Evolutionary conservation across 2,329 filamentous ascomycete species (phyloP), one percentile per base, ranked within the genome.

Genomic region (Podosphaera aphanis): DNA sequence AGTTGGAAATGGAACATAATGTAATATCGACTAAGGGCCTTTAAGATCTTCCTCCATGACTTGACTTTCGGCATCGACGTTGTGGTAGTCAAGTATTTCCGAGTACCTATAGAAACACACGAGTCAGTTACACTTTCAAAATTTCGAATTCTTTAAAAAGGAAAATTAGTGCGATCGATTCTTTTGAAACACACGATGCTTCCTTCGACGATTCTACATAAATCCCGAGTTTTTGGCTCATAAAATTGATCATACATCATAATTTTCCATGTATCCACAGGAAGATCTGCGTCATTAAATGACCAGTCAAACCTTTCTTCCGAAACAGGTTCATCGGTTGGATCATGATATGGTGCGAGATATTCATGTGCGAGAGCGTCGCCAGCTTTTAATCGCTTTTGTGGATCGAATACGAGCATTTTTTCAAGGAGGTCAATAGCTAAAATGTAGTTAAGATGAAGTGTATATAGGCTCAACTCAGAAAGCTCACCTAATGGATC

Each of bases 271-370:
- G 86, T 93, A 60, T 98, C 90, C 44, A 95, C 86, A 0, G 90
- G 88, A 47, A 98, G 68, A 60, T 98, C 90, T 42, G 88, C 90
- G 57, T 98, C 90, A 62, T 95, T 95, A 66, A 98, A 98, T 46
- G 86, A 94, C 90, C 90, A 98, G 62, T 98, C 90, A 57, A 98
- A 98, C 66, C 93, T 94, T 68, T 94, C 86, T 50, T 93, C 83
- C 19, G 90, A 83, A 15, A 85, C 78, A 1, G 90, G 90, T 68
- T 98, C 90, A 59, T 98, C 90, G 39, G 83, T 90, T 7, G 90
- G 86, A 60, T 98, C 90, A 64, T 98, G 90, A 67, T 98, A 98
- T 6, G 88, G 88, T 8, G 84, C 74, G 43, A 98, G 80, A 62
- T 98, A 98, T 54, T 88, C 83, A 64, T 98, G 86, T 42, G 79